Conservation (phyloP, 257 asterid genomes). For the Penstemon davidsonii region DNA sequence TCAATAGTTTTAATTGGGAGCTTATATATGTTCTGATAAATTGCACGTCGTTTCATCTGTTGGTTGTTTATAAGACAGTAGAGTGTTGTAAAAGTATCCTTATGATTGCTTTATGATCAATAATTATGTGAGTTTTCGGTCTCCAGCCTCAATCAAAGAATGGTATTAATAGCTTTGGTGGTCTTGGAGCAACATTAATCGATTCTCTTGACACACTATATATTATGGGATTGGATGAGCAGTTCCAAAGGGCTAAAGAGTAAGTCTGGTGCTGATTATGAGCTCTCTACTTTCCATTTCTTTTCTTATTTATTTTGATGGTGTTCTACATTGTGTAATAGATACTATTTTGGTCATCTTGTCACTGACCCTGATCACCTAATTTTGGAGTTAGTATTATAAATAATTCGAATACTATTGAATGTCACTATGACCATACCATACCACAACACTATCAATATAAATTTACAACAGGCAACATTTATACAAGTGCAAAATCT, state of each 20-base stretch:
- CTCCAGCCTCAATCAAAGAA: constrained; percentile 85
- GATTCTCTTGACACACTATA: constrained; percentile 95
- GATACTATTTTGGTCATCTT: neutral
- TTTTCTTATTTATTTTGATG: constrained; percentile 9
- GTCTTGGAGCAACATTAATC: constrained; percentile 96
- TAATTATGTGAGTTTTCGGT: constrained; percentile 31
- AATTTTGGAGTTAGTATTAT: constrained; percentile 11
- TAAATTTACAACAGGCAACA: constrained; percentile 11
- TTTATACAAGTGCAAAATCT: neutral
- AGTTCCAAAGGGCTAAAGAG: constrained; percentile 94
- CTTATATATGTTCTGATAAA: constrained; percentile 15
- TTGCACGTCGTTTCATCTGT: constrained; percentile 15
- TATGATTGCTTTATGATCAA: constrained; percentile 21
- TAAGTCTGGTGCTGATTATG: constrained; percentile 45
- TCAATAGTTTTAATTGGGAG: constrained; percentile 9
- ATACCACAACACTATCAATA: constrained; percentile 6
- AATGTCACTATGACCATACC: neutral
- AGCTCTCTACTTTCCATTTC: constrained; percentile 9
- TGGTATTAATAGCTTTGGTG: constrained; percentile 98
- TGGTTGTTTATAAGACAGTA: constrained; percentile 6
- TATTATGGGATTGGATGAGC: constrained; percentile 96
- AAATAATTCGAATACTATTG: too few species aligned
- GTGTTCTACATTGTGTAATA: constrained; percentile 2
- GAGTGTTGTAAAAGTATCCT: constrained; percentile 15
- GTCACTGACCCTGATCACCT: neutral